phyloP scores from a whole-genome alignment of 169 alveolate genomes.

The Amoebophrya sp. region DNA sequence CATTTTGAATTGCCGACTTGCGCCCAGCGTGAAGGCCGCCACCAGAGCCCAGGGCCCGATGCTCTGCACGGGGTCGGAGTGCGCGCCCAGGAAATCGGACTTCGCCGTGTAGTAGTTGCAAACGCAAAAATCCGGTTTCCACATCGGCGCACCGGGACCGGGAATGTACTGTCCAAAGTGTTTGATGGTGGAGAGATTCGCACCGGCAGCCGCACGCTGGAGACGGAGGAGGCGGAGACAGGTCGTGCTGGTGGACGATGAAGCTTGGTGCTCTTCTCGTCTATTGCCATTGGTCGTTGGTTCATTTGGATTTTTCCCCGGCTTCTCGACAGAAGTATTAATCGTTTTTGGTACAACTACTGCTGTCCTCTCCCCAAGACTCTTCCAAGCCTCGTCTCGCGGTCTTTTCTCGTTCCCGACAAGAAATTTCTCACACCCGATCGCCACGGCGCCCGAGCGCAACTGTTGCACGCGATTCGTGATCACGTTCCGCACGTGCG shows the following conservation, averaged over 20 bases:
- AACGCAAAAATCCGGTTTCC: background rate
- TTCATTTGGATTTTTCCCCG: too few species aligned
- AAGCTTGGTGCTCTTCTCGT: too few species aligned
- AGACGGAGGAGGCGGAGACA: too few species aligned
- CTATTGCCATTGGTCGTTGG: too few species aligned
- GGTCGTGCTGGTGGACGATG: too few species aligned
- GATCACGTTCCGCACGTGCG: background rate
- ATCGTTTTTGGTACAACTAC: too few species aligned
- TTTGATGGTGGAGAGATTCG: background rate
- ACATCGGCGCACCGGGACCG: background rate
- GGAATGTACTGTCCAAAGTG: background rate
- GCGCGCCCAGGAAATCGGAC: background rate
- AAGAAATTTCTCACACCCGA: too few species aligned
- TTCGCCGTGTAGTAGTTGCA: constrained; percentile 1
- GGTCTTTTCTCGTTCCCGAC: too few species aligned
- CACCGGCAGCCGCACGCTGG: background rate
- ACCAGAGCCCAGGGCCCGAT: constrained; percentile 6
- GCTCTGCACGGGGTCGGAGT: background rate
- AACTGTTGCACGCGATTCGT: background rate
- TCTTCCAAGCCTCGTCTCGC: too few species aligned
- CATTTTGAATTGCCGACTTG: background rate
- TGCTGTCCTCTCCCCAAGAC: too few species aligned
- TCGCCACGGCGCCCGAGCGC: too few species aligned
- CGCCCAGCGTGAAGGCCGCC: background rate
- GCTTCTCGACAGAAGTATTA: too few species aligned